Percentiles rank a stretch among this genome's conserved stretches.
Evolutionary conservation across 164 flowering plant genomes (phyloP).

Genomic region (Saururus chinensis): DNA sequence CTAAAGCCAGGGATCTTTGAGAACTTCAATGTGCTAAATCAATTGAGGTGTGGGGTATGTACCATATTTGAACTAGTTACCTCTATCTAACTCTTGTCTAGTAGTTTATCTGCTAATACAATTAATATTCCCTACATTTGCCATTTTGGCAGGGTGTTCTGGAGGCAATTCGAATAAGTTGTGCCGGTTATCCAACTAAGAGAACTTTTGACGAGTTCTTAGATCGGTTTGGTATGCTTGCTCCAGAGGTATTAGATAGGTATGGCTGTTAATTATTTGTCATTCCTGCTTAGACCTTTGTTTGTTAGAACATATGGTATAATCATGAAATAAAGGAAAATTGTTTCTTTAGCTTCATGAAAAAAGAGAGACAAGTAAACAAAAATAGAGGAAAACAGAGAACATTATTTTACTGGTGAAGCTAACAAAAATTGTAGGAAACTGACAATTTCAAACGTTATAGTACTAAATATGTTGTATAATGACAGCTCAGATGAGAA

Average conservation of each 20-base stretch:
- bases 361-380: background rate
- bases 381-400: background rate
- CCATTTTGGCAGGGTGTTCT: constrained; percentile 50
- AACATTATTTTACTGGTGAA: too few species aligned
- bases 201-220: constrained; percentile 75
- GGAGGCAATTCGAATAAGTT: constrained; percentile 81
- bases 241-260: constrained; percentile 62
- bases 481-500: constrained; percentile 57
- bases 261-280: constrained; percentile 5
- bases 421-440: too few species aligned
- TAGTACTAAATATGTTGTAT: constrained; percentile 4
- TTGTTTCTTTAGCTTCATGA: background rate
- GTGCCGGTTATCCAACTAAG: constrained; percentile 87
- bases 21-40: constrained; percentile 61
- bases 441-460: background rate
- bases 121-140: background rate
- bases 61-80: background rate
- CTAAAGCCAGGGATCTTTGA: constrained; percentile 78
- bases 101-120: background rate
- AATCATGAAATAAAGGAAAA: background rate
- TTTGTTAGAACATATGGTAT: background rate
- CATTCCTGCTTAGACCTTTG: background rate
- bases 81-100: background rate
- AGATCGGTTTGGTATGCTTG: constrained; percentile 68
- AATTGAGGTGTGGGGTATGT: constrained; percentile 79